Evolutionary conservation across 257 asterid genomes (phyloP), one percentile per base, ranked within the genome.

Genomic region (Solanum lycopersicoides): DNA sequence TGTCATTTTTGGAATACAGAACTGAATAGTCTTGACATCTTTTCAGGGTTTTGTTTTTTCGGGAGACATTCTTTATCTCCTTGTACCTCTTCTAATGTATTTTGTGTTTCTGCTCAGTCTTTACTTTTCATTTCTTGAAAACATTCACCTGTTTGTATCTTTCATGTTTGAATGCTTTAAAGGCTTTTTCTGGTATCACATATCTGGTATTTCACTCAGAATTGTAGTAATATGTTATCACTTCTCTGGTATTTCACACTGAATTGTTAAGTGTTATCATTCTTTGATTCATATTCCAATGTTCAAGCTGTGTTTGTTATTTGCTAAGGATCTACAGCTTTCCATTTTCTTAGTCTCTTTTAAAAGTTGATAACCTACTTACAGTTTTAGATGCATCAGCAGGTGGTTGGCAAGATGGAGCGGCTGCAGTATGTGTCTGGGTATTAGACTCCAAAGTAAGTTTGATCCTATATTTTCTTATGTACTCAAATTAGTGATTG

Each of bases 401-500:
- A 96, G 99, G 98, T 87, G 97, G 98, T 53, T 96, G 99, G 98
- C 99, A 93, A 87, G 99, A 96, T 94, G 99, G 99, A 42, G 99
- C 99, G 71, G 93, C 98, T 86, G 99, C 98, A 90, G 99, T 96
- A 87, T 95, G 98, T 86, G 89, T 92, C 42, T 96, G 99, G 99
- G 94, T 95, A 47, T 88, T 96, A 89, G 96, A 92, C 65, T 93
- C 93, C 89, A 96, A 92, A 86, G 99, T 96, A 93, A 94, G 97
- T 87, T 88, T 68, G 21, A 23, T 34, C 15, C 12, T 47, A 37
- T 32, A 68, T 9, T 44, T 47, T 3, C 21, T 71, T 37, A 23
- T 86, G 83, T 11, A 20, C 45, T 82, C 84, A 39, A 74, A 12
- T 39, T 50, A 20, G 69, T 82, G 71, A 20, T 53, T 82, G 42